Percentiles rank a stretch among this genome's conserved stretches.
phyloP scores from a whole-genome alignment of 805 yeast genomes.

The Pichia cephalocereana region DNA sequence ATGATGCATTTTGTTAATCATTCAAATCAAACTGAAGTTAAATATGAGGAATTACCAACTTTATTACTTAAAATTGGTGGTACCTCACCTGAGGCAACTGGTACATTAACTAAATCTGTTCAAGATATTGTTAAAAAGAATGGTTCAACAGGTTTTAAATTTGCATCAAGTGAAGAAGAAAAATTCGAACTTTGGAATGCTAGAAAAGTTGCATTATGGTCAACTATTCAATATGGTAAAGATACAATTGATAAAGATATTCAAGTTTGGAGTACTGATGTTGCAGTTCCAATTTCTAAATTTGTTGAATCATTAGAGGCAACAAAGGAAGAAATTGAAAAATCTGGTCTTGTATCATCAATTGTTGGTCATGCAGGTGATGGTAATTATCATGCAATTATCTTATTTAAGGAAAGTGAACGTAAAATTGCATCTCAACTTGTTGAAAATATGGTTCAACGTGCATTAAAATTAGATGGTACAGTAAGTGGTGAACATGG shows the following conservation, averaged over 20 bases:
- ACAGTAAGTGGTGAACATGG: slow-evolving; percentile 92
- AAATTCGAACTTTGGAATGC: slow-evolving; percentile 73
- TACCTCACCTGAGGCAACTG: slow-evolving; percentile 38
- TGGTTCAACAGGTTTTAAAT: slow-evolving; percentile 42
- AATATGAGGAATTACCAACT: slow-evolving; percentile 64
- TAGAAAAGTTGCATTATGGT: slow-evolving; percentile 67
- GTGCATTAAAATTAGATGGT: slow-evolving; percentile 64
- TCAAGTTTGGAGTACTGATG: slow-evolving; percentile 83
- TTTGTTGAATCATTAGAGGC: slow-evolving; percentile 51
- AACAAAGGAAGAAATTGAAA: slow-evolving; percentile 54
- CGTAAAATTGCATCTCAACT: slow-evolving; percentile 39
- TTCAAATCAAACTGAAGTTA: slow-evolving; percentile 42
- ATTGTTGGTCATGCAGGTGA: slow-evolving; percentile 87
- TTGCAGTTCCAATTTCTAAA: slow-evolving; percentile 77
- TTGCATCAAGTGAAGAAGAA: slow-evolving; percentile 58
- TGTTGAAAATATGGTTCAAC: slow-evolving; percentile 63
- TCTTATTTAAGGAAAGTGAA: slow-evolving; percentile 48
- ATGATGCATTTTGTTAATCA: slow-evolving; percentile 67
- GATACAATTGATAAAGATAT: slow-evolving; percentile 42
- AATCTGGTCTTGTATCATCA: slow-evolving; percentile 51
- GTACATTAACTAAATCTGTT: slow-evolving; percentile 41
- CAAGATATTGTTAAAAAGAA: slow-evolving; percentile 35
- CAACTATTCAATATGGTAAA: slow-evolving; percentile 58
- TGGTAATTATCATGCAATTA: slow-evolving; percentile 78
- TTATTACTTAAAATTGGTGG: slow-evolving; percentile 71